Conservation (phyloP, 495 filamentous ascomycete species). For the Penicillium alfredii region DNA sequence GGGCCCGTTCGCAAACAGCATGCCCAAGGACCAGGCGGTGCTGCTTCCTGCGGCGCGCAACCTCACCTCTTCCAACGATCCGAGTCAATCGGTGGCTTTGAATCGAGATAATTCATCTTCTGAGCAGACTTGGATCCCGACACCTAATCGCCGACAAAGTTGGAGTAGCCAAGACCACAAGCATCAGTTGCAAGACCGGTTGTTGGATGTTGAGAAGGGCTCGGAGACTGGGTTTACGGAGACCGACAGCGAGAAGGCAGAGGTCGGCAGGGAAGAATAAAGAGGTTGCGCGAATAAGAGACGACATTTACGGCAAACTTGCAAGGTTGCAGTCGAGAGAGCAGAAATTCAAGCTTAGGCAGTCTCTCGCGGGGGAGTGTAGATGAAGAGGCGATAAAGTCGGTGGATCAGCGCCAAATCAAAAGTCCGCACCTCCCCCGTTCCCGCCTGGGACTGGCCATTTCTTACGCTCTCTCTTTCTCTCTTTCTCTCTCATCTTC, state of each 20-base stretch:
- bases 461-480: not conserved
- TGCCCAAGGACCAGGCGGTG: conserved; percentile 2
- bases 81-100: not conserved
- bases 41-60: not conserved
- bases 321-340: too few species aligned
- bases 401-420: too few species aligned
- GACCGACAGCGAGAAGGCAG: conserved; percentile 2
- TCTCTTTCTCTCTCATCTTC: conserved; percentile 5
- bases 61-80: not conserved
- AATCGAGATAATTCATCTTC: not conserved
- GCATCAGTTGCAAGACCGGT: conserved; percentile 27
- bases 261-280: too few species aligned
- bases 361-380: too few species aligned
- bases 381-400: too few species aligned
- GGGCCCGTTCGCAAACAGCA: conserved; percentile 5
- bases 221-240: conserved; percentile 30
- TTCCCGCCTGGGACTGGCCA: too few species aligned
- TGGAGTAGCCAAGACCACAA: conserved; percentile 35
- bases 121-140: conserved; percentile 25
- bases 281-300: too few species aligned
- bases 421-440: not conserved
- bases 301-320: too few species aligned
- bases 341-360: too few species aligned
- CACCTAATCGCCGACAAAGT: conserved; percentile 23
- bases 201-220: conserved; percentile 22